Base-by-base conservation (phyloP, 1,139 yeast genomes). In the Suhomyces bribrorum region DNA sequence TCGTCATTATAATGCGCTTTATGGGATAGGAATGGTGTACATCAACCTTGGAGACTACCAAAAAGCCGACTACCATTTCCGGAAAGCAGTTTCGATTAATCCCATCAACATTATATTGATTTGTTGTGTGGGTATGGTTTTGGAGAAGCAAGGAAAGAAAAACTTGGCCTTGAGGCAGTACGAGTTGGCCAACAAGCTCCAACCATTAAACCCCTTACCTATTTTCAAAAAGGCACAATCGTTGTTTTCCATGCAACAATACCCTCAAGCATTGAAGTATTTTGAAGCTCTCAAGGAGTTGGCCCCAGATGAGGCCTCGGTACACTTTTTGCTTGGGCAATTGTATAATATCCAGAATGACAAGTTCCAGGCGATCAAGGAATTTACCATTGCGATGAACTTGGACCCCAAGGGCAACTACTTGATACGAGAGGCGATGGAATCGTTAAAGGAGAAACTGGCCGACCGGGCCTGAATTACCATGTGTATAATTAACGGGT, bases 281-380 rank as follows among this genome's bases (percentile, higher is more conserved):
- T 86, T 92, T 57, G 89, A 86, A 54, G 70, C 73, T 35, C 73
- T 94, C 41, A 79, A 77, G 48, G 77, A 77, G 37, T 60, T 86
- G 45, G 96, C 96, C 0, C 97, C 98, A 0, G 95, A 90, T 57
- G 97, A 94, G 59, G 95, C 97, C 0, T 82, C 89, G 40, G 96
- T 92, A 17, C 97, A 90, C 60, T 88, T 86, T 64, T 64, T 90
- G 35, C 69, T 92, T 35, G 98, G 97, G 14, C 90, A 89, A 57
- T 71, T 90, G 44, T 88, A 89, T 69, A 86, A 85, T 54, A 77
- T 84, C 26, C 79, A 84, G 48, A 82, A 84, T 25, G 81, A 86
- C 48, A 83, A 81, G 53, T 80, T 79, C 49, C 81, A 76, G 47
- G 97, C 98, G 1, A 79, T 92, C 31, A 79, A 80, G 50, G 95